These are phyloP conservation scores for Vanrija humicola DNA, from an alignment of 1,284 basidiomycete genomes.

Conservation along the genomic window DNA sequence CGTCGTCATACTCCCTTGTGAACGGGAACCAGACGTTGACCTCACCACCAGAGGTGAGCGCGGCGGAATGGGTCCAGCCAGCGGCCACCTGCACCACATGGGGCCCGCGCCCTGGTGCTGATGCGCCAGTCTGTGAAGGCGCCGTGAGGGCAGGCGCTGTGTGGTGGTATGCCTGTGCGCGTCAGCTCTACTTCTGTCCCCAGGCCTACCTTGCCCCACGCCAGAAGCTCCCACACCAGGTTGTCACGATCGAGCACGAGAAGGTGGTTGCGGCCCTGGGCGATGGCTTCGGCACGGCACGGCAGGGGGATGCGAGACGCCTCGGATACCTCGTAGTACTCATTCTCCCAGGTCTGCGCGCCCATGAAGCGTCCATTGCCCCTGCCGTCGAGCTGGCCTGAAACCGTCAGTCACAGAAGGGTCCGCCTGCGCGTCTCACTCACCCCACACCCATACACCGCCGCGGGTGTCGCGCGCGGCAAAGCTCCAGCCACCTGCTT, in stretches of 20 bases:
- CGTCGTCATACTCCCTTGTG: conserved; percentile 33
- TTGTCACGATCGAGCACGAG: conserved; percentile 43
- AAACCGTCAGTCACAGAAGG: no score
- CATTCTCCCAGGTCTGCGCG: conserved; percentile 24
- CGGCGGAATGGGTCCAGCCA: conserved; percentile 72
- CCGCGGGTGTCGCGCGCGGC: conserved; percentile 61
- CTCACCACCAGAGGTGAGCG: conserved; percentile 64
- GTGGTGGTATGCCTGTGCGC: conserved; percentile 36
- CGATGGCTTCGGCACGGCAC: conserved; percentile 28
- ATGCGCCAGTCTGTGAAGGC: conserved; percentile 25
- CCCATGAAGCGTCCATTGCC: conserved; percentile 54
- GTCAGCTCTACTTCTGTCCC: conserved; percentile 11
- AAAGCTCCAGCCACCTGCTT: conserved; percentile 69
- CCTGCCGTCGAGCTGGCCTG: conserved; percentile 49
- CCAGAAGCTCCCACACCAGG: conserved; percentile 42
- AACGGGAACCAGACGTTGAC: conserved; percentile 73
- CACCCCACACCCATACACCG: conserved; percentile 77
- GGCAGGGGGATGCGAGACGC: conserved; percentile 40
- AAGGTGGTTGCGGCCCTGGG: conserved; percentile 36
- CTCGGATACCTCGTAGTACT: conserved; percentile 21
- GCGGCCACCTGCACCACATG: conserved; percentile 60
- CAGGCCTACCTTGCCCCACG: conserved; percentile 35
- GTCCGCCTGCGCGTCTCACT: conserved; percentile 1
- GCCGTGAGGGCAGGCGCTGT: conserved; percentile 31
- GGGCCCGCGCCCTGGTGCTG: conserved; percentile 10